A percentile compares a stretch with the other conserved stretches of the same genome.
phyloP scores from a whole-genome alignment of 2,329 filamentous ascomycete species.

The Alternaria triticina region DNA sequence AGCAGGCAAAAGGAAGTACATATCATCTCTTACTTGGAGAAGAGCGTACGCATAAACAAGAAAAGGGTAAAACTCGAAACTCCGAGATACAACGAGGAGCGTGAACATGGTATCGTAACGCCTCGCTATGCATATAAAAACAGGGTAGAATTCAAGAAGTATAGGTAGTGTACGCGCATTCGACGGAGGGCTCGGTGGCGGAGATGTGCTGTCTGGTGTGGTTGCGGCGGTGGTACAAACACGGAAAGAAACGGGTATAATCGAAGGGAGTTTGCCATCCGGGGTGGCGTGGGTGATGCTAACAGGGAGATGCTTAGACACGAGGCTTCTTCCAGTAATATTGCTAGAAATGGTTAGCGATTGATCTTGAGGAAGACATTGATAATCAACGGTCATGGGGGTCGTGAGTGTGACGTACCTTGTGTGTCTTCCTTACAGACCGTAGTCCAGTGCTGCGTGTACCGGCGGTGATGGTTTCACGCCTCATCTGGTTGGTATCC shows the following conservation, averaged over 20 bases:
- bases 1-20: neutral
- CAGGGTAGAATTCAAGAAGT: neutral
- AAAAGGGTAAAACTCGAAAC: constrained; percentile 12
- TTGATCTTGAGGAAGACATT: neutral
- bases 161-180: neutral
- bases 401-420: constrained; percentile 66
- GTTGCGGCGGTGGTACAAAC: neutral
- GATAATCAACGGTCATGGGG: neutral
- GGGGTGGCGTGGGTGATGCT: neutral
- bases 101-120: constrained; percentile 44
- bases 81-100: constrained; percentile 13
- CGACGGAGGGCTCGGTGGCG: neutral
- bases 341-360: constrained; percentile 58
- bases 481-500: constrained; percentile 78
- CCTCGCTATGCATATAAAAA: constrained; percentile 46
- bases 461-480: constrained; percentile 82
- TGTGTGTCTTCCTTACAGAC: constrained; percentile 93
- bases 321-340: constrained; percentile 73
- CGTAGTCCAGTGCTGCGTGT: constrained; percentile 87
- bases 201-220: neutral
- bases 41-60: constrained; percentile 8
- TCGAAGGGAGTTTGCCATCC: neutral
- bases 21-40: neutral
- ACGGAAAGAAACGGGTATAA: neutral
- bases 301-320: constrained; percentile 21